phyloP scores from a whole-genome alignment of 192 early-diverging fungal genomes.

The Coemansia sp. region DNA sequence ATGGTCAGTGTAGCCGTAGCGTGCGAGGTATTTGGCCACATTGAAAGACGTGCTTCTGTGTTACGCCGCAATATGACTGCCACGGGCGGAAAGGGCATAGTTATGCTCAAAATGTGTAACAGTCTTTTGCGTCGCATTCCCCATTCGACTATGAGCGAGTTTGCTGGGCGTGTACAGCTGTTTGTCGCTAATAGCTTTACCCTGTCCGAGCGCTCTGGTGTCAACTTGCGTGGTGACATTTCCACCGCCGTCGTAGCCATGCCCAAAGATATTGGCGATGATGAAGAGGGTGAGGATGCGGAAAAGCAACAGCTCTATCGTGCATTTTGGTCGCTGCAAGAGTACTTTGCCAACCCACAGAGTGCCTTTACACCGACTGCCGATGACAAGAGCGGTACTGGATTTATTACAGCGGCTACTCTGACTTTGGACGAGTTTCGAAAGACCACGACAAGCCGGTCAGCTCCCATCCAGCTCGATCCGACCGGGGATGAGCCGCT shows the following conservation, averaged over 20 bases:
- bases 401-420: constrained; percentile 28
- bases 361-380: constrained; percentile 43
- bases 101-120: constrained; percentile 86
- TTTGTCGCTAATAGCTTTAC: constrained; percentile 86
- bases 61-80: constrained; percentile 68
- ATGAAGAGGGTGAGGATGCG: constrained; percentile 2
- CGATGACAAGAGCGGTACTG: not conserved
- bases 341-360: constrained; percentile 74
- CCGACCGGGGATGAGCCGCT: constrained; percentile 30
- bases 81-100: constrained; percentile 80
- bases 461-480: constrained; percentile 18
- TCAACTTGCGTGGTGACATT: constrained; percentile 90
- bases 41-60: constrained; percentile 37
- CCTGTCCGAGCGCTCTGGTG: constrained; percentile 86
- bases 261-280: constrained; percentile 8
- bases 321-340: constrained; percentile 81
- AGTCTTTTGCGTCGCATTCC: constrained; percentile 88
- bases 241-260: constrained; percentile 20
- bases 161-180: constrained; percentile 87
- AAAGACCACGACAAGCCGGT: constrained; percentile 14
- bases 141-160: constrained; percentile 76
- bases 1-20: constrained; percentile 29
- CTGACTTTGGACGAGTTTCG: constrained; percentile 49
- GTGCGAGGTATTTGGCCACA: constrained; percentile 36
- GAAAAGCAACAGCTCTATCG: constrained; percentile 60